Percentiles rank a stretch among this genome's conserved stretches.
These are phyloP conservation scores for Mycena chlorophos DNA, from an alignment of 768 basidiomycete species.

Conservation along the genomic window DNA sequence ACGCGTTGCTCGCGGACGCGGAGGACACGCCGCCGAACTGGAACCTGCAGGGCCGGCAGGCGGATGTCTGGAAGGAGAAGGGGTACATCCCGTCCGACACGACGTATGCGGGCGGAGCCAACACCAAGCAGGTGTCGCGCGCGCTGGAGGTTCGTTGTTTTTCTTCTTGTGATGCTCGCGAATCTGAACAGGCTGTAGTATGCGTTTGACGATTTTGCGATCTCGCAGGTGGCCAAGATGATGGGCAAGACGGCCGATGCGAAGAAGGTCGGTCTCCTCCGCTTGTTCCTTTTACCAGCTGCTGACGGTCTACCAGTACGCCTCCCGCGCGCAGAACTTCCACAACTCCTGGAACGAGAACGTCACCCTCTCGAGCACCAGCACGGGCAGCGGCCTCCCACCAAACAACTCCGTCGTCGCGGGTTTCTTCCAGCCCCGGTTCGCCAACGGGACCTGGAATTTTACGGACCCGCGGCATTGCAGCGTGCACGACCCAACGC, in stretches of 20 bases:
- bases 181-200: constrained; percentile 38
- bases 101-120: constrained; percentile 53
- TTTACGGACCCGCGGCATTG: constrained; percentile 69
- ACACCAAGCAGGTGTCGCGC: constrained; percentile 62
- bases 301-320: constrained; percentile 39
- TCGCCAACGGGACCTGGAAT: constrained; percentile 57
- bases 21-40: constrained; percentile 59
- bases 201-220: constrained; percentile 63
- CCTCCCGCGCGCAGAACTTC: constrained; percentile 55
- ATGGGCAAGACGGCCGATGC: constrained; percentile 52
- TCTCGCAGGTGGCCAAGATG: constrained; percentile 61
- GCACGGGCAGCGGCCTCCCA: constrained; percentile 35
- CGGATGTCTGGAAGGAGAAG: constrained; percentile 54
- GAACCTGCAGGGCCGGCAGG: constrained; percentile 64
- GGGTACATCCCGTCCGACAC: constrained; percentile 34
- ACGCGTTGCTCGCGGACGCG: constrained; percentile 58
- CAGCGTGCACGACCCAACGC: constrained; percentile 58
- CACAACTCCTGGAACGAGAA: constrained; percentile 61
- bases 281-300: background rate
- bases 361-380: constrained; percentile 45
- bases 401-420: no score
- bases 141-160: constrained; percentile 50
- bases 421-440: constrained; percentile 60
- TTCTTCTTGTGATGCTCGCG: background rate
- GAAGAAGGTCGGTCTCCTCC: constrained; percentile 42